Percentiles rank a stretch among this genome's conserved stretches.
Conservation (phyloP, 352 stramenopile species). For the Plasmopara muralis region DNA sequence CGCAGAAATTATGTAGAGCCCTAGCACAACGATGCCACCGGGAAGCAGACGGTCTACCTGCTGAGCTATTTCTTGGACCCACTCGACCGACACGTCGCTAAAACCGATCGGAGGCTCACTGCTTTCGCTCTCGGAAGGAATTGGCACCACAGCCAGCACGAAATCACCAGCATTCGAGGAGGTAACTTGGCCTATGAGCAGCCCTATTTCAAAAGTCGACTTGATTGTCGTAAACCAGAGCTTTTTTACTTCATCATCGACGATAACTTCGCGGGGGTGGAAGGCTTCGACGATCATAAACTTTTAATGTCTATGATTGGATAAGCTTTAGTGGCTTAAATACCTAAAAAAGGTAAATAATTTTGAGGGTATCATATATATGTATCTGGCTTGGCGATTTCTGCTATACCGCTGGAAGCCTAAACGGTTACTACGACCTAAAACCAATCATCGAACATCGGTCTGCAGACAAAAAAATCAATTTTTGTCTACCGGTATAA, state of each 20-base stretch:
- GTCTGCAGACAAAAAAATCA: too few relatives aligned
- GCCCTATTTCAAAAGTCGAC: slow-evolving; percentile 44
- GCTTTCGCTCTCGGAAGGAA: slow-evolving; percentile 44
- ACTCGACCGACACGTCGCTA: slow-evolving; percentile 54
- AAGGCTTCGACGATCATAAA: neutral
- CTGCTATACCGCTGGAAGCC: too few relatives aligned
- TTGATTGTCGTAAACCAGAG: slow-evolving; percentile 15
- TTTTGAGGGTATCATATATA: too few relatives aligned
- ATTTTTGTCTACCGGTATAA: too few relatives aligned
- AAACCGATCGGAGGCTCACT: slow-evolving; percentile 27
- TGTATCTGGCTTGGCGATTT: too few relatives aligned
- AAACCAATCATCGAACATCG: too few relatives aligned
- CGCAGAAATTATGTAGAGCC: slow-evolving; percentile 50
- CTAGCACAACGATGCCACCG: slow-evolving; percentile 43
- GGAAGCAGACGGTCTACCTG: slow-evolving; percentile 65
- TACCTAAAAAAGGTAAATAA: too few relatives aligned
- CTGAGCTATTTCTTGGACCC: slow-evolving; percentile 54
- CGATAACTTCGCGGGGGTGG: slow-evolving; percentile 10
- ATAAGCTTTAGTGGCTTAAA: too few relatives aligned
- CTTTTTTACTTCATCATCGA: slow-evolving; percentile 24
- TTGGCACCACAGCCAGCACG: slow-evolving; percentile 38
- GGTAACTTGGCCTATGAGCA: slow-evolving; percentile 53
- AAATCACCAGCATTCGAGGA: slow-evolving; percentile 26
- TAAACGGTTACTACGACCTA: too few relatives aligned
- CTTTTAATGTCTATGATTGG: neutral